These are phyloP conservation scores for Collybia sp. DNA, from an alignment of 768 basidiomycete species.

Conservation along the genomic window DNA sequence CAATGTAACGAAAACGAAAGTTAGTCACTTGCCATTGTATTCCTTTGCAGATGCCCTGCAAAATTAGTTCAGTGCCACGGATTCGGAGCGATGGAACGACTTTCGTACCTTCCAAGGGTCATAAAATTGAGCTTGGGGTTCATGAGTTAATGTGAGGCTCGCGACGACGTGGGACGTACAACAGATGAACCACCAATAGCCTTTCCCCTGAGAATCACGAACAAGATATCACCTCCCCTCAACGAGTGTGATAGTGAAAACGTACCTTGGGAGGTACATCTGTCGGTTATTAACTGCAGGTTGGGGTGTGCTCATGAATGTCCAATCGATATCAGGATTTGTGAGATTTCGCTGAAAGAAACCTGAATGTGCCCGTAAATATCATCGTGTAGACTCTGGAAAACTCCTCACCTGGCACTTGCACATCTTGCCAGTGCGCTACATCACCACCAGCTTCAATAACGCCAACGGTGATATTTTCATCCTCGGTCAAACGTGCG, in stretches of 20 bases:
- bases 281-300: neutral
- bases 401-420: conserved; percentile 10
- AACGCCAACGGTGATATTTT: conserved; percentile 28
- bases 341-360: neutral
- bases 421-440: conserved; percentile 19
- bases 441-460: conserved; percentile 30
- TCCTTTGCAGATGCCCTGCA: conserved; percentile 5
- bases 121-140: conserved; percentile 4
- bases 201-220: conserved; percentile 1
- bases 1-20: neutral
- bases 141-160: neutral
- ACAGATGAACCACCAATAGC: conserved; percentile 1
- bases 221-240: too few species aligned
- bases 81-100: neutral
- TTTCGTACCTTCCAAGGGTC: conserved; percentile 2
- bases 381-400: too few species aligned
- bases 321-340: neutral
- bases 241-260: too few species aligned
- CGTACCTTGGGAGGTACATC: neutral
- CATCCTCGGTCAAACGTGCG: conserved; percentile 28
- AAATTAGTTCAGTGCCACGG: neutral
- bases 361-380: too few species aligned
- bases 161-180: neutral
- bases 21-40: conserved; percentile 4
- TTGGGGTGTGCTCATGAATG: neutral